These are phyloP conservation scores for Babjeviella inositovora DNA, from an alignment of 805 yeast species.

Conservation along the genomic window DNA sequence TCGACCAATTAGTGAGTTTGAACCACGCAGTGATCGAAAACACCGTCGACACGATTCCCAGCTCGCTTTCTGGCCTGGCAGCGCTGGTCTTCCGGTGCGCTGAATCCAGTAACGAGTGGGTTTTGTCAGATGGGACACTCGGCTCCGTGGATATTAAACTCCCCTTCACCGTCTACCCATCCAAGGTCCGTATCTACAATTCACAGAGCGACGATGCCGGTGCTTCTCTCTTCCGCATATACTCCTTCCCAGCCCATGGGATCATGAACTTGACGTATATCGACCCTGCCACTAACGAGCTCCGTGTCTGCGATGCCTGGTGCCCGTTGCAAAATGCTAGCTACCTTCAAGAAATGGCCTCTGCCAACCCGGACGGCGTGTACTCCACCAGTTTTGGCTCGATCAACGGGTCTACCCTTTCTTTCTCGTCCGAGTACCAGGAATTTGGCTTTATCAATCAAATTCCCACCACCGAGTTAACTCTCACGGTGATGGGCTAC, in stretches of 20 bases:
- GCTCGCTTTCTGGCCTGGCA: conserved; percentile 10
- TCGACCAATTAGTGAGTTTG: conserved; percentile 48
- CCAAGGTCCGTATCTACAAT: conserved; percentile 59
- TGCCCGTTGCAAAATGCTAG: conserved; percentile 41
- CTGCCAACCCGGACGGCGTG: conserved; percentile 4
- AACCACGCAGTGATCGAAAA: conserved; percentile 36
- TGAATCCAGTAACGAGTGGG: conserved; percentile 35
- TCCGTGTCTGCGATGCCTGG: conserved; percentile 66
- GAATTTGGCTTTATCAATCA: conserved; percentile 72
- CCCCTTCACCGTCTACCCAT: conserved; percentile 42
- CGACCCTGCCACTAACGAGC: conserved; percentile 51
- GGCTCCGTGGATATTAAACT: conserved; percentile 56
- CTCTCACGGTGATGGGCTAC: conserved; percentile 47
- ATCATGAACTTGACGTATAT: conserved; percentile 84
- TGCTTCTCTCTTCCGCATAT: conserved; percentile 49
- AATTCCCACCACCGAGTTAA: conserved; percentile 41
- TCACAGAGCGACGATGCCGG: conserved; percentile 30
- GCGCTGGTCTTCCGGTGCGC: conserved; percentile 43
- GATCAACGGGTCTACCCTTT: conserved; percentile 4
- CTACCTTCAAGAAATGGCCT: conserved; percentile 9
- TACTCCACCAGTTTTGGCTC: conserved; percentile 4
- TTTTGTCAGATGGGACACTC: conserved; percentile 20
- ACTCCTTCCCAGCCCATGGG: conserved; percentile 68
- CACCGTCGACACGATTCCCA: conserved; percentile 20
- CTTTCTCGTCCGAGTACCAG: conserved; percentile 37